Percentiles rank a stretch among this genome's conserved stretches.
Conservation (phyloP, 257 asterid species). For the Penstemon davidsonii region DNA sequence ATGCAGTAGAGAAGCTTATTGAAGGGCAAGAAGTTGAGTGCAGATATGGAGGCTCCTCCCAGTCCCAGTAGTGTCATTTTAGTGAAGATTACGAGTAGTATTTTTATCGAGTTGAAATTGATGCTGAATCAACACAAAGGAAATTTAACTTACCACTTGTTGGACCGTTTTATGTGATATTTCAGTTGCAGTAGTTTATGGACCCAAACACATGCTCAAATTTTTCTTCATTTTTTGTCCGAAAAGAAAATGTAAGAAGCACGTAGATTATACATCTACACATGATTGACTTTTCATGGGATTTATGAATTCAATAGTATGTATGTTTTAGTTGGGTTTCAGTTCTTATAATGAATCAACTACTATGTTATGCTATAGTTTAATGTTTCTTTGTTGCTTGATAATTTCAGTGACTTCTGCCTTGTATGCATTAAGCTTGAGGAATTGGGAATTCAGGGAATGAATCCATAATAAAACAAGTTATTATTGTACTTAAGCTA, state of each 20-base stretch:
- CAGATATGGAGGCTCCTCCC: conserved; percentile 34
- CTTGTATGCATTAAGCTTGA: not conserved
- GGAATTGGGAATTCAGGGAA: too few species aligned
- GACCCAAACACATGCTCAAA: not conserved
- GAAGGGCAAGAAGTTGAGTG: conserved; percentile 78
- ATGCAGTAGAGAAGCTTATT: conserved; percentile 79
- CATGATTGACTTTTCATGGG: not conserved
- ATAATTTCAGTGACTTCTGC: not conserved
- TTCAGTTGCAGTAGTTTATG: not conserved
- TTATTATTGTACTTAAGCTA: too few species aligned
- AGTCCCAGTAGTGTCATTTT: conserved; percentile 26
- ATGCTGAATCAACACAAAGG: conserved; percentile 18
- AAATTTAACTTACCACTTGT: not conserved
- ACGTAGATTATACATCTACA: not conserved
- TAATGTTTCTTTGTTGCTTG: not conserved
- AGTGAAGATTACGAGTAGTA: conserved; percentile 1
- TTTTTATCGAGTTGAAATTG: conserved; percentile 10
- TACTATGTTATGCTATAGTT: too few species aligned
- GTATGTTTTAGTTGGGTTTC: not conserved
- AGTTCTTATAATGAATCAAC: not conserved
- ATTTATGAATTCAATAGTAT: not conserved
- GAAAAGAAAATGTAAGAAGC: not conserved
- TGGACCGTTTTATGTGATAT: not conserved
- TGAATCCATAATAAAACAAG: too few species aligned
- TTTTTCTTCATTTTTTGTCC: not conserved